Base-by-base conservation (phyloP, 306 rosid genomes). In the Begonia loranthoides region DNA sequence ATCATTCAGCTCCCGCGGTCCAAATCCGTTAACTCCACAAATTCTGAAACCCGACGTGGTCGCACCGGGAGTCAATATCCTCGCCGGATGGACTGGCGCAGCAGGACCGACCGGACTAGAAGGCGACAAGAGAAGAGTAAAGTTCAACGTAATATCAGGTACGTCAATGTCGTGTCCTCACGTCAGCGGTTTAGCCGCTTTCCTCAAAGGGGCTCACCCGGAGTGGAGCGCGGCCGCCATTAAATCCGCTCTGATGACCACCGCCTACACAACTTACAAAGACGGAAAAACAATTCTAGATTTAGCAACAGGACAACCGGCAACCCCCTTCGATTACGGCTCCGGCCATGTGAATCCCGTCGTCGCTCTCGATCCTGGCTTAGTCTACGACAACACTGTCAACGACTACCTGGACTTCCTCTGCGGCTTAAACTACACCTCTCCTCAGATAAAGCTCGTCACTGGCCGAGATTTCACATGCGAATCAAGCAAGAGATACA, bases 101-200 rank as follows among this genome's bases (percentile, higher is more conserved):
- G 70, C 19, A 47, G 95, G 85, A 54, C 97, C 94, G 33, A 64
- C 85, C 0, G 85, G 90, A 15, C 58, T 76, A 53, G 4, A 15
- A 7, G 36, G 12, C 34, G 95, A 85, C 49, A 59, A 41, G 12
- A 77, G 90, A 54, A 77, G 61, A 12, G 95, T 85, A 60, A 60
- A 39, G 60, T 90, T 85, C 74, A 90, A 82, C 49, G 74, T 90
- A 58, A 55, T 85, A 60, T 82, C 95, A 0, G 97, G 97, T 10
- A 90, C 97, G 51, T 90, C 97, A 58, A 90, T 90, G 97, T 82
- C 97, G 6, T 90, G 97, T 66, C 97, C 97, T 4, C 97, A 90
- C 51, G 74, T 90, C 12, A 80, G 94, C 63, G 97, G 97, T 3
- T 58, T 90, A 38, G 90, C 83, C 6, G 92, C 95, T 44, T 72